Base-by-base conservation (phyloP, 75 land plant genomes). In the Pinus tabuliformis region DNA sequence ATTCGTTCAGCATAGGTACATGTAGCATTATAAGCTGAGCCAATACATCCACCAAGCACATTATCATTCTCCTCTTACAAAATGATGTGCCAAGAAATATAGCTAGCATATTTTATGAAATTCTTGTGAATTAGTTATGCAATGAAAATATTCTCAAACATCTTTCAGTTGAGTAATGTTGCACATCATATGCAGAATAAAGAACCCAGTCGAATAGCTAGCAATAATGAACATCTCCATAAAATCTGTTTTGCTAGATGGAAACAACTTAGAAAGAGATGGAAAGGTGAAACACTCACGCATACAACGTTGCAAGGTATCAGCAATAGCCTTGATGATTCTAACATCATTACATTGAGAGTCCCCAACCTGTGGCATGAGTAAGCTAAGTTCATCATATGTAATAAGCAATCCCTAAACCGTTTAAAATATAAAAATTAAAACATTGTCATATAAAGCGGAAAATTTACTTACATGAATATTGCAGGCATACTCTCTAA, bases 401-500 rank as follows among this genome's bases (percentile, higher is more conserved):
- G 42, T 17, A 66, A 66, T 17, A 17, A 66, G 70, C 49, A 66
- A 26, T 28, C 45, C 7, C 7, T 42, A 2, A 37, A 36, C 21
- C 49, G 3, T 5, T 62, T 18, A 66, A 37, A 26, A 66, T 66
- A 9, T 5, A 57, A 22, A 57, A 72, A 8, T 21, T 52, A 70
- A 36, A 59, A 4, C 75, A 33, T 49, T 30, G 26, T 73, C 18
- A 72, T 60, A 36, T 21, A 72, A 72, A 72, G 30, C 18, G n/a
- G 30, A 39, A 62, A 64, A 49, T 28, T 42, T 63, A n/a, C 83
- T 76, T 70, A 84, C 88, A 80, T 80, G 78, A 30, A 80, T 72
- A 62, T 86, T 84, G 80, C 86, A 83, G 12, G 86, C 82, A 80
- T 83, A 86, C 61, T 86, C 86, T 66, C 78, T 84, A 57, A 86